Evolutionary conservation across 257 asterid genomes (phyloP), one percentile per base, ranked within the genome.

Genomic region (Solanum tacnaense): DNA sequence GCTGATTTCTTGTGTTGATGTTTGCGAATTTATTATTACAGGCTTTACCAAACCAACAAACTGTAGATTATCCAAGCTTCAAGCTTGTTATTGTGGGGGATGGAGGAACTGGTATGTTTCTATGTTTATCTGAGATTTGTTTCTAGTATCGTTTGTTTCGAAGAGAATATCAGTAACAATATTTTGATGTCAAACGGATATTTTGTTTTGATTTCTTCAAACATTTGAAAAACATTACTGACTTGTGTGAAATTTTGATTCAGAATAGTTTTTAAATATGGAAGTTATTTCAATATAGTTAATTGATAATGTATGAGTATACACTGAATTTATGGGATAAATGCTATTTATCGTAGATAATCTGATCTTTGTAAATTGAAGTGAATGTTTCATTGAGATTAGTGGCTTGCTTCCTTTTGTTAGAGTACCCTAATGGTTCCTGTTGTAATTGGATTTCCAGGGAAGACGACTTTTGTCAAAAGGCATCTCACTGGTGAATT

Each of bases 401-500:
- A 46, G 16, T 79, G 67, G 85, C 27, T 44, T 81, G 68, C 15
- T 81, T 81, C 68, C 85, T 81, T 49, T 81, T 49, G 39, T 93
- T 79, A 91, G 95, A 67, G 94, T 89, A 88, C 91, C 13, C 21
- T 25, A 36, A 73, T 35, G 71, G 31, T 79, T 25, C 38, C 25
- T 44, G 31, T 27, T 90, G 16, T 8, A 32, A 36, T 79, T 88
- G 83, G 25, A 72, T 15, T 46, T 90, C 6, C 95, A 95, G 98
- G 98, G 5, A 95, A 95, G 76, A 95, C 98, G 5, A 94, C 98
- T 7, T 95, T 95, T 86, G 98, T 95, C 90, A 95, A 95, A 89
- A 94, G 98, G 92, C 98, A 95, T 92, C 92, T 95, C 18, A 95
- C 98, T 9, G 98, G 98, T 82, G 98, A 95, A 95, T 95, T 94